Evolutionary conservation across 768 basidiomycete genomes (phyloP).

Genomic region (Chalciporus sphaerocephalus): DNA sequence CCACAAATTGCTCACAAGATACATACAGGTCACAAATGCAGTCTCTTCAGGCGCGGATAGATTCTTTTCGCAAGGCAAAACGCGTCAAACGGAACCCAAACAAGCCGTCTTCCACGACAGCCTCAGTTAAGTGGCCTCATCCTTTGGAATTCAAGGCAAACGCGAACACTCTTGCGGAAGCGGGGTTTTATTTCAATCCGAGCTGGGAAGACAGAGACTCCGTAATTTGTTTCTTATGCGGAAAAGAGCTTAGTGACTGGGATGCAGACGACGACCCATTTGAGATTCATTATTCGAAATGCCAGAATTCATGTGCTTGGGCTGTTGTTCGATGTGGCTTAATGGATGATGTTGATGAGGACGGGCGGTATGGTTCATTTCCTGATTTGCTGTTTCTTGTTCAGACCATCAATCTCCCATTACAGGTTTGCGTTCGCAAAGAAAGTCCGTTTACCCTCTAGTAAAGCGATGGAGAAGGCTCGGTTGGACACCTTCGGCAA

Average conservation of each 20-base stretch:
- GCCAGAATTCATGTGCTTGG: slow-evolving; percentile 69
- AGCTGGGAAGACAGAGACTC: slow-evolving; percentile 64
- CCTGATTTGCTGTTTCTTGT: neutral
- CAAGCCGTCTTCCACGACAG: slow-evolving; percentile 43
- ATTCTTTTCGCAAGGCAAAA: slow-evolving; percentile 63
- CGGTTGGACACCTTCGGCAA: slow-evolving; percentile 63
- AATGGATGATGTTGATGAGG: slow-evolving; percentile 49
- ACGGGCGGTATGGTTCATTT: slow-evolving; percentile 48
- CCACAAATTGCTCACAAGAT: too few species aligned
- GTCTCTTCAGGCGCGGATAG: slow-evolving; percentile 51
- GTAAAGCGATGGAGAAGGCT: slow-evolving; percentile 68
- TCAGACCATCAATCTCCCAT: neutral
- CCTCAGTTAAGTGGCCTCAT: slow-evolving; percentile 76
- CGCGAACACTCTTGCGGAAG: slow-evolving; percentile 72
- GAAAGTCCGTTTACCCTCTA: slow-evolving; percentile 58
- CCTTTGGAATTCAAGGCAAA: slow-evolving; percentile 60
- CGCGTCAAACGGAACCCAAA: slow-evolving; percentile 49
- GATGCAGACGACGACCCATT: slow-evolving; percentile 82
- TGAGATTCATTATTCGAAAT: slow-evolving; percentile 73
- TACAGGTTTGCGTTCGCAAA: slow-evolving; percentile 57
- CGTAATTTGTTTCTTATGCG: slow-evolving; percentile 82
- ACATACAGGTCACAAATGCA: slow-evolving; percentile 41
- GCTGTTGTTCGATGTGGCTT: slow-evolving; percentile 74
- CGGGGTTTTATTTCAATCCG: slow-evolving; percentile 85
- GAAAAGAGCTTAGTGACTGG: slow-evolving; percentile 82